Evolutionary conservation across 108 stramenopile species (phyloP), one percentile per base, ranked within the genome.

Genomic region (Cyclostephanos tholiformis): DNA sequence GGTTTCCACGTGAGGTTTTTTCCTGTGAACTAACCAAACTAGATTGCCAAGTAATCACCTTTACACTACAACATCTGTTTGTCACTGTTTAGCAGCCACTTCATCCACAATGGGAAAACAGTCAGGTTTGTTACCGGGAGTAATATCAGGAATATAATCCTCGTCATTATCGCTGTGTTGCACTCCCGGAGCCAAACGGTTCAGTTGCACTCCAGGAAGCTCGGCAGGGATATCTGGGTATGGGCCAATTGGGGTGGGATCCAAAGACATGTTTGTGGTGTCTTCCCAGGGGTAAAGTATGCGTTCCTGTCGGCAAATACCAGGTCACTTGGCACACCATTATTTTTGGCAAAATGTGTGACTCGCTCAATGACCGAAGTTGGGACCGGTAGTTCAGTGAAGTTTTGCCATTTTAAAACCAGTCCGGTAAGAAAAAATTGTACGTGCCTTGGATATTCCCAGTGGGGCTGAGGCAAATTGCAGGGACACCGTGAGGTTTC

Each of bases 381-480:
- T n/a, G 86, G 82, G 75, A 83, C 81, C 23, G 86, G 82, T 0
- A 84, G 26, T 11, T 14, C 65, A 0, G 62, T 65, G 61, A 72
- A 69, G 3, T 57, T 13, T 9, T 23, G 38, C 12, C 56, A 32
- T 1, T 57, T 48, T 13, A 69, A 38, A 11, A 69, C 32, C 5
- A 13, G 19, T 0, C 27, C 27, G 19, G 56, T 58, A 10, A 27
- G 35, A 69, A n/a, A 26, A 69, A 69, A 17, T 58, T 57, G 36
- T 58, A 59, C 20, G 35, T 59, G n/a, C 69, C 69, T 69, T 69
- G 69, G 38, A 39, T 56, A 36, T 69, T 69, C 13, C 69, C 69
- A 27, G 56, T 69, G 27, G 69, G 69, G 2, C 65, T 52, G 5
- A 77, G 76, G 29, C 44, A 62, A 52, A 71, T 50, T 27, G 59